A percentile compares a stretch with the other conserved stretches of the same genome.
Conservation (phyloP, 495 filamentous ascomycete genomes). For the Halenospora varia region DNA sequence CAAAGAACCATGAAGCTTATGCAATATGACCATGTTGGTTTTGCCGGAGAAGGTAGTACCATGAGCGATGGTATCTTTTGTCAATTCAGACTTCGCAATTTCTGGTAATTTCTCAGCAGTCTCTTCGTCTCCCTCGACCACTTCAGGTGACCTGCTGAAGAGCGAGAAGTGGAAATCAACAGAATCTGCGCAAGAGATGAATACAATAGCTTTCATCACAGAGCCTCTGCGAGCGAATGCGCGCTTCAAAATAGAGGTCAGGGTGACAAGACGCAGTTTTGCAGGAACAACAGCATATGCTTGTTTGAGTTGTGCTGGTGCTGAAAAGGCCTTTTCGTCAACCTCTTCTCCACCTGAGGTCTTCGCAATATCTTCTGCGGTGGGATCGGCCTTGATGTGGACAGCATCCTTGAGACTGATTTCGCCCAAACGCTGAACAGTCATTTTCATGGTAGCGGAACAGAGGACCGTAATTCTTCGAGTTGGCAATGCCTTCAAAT, state of each 20-base stretch:
- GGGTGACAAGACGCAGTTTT: constrained; percentile 83
- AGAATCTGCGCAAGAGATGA: constrained; percentile 93
- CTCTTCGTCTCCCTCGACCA: constrained; percentile 10
- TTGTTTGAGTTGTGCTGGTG: constrained; percentile 90
- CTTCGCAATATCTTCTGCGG: constrained; percentile 40
- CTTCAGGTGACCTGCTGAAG: constrained; percentile 51
- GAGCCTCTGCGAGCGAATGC: constrained; percentile 82
- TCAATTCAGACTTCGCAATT: constrained; percentile 21
- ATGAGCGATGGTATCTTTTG: constrained; percentile 48
- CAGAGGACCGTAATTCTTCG: constrained; percentile 86
- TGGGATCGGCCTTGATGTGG: constrained; percentile 71
- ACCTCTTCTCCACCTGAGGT: constrained; percentile 29
- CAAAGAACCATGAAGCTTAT: constrained; percentile 91
- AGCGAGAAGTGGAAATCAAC: constrained; percentile 95
- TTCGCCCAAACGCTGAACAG: constrained; percentile 84
- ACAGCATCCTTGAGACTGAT: constrained; percentile 92
- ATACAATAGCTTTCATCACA: constrained; percentile 92
- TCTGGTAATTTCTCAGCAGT: constrained; percentile 3
- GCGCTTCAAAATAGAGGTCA: constrained; percentile 77
- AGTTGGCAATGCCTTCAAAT: constrained; percentile 58
- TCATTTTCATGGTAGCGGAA: constrained; percentile 96
- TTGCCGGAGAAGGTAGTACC: constrained; percentile 44
- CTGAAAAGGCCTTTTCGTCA: constrained; percentile 64
- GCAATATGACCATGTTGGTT: constrained; percentile 54
- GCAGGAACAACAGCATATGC: constrained; percentile 80